Conservation (phyloP, 1,139 yeast genomes). For the Protomyces macrosporus region DNA sequence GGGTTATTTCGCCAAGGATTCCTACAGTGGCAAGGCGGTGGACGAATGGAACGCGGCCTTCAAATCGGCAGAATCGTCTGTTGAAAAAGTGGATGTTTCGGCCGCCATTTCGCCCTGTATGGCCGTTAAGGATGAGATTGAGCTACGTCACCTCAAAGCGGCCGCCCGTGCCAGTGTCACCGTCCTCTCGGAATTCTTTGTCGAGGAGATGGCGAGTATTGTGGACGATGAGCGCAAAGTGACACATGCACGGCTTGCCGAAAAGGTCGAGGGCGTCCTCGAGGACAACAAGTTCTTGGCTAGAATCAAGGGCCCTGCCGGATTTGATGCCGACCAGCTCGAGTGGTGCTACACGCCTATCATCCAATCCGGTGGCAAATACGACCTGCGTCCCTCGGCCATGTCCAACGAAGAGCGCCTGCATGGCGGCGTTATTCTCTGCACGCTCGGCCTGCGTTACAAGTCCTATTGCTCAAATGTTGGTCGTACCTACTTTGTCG, state of each 20-base stretch:
- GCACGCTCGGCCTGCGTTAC: slow-evolving; percentile 82
- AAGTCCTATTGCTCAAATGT: slow-evolving; percentile 84
- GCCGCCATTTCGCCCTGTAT: slow-evolving; percentile 53
- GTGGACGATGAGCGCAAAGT: slow-evolving; percentile 82
- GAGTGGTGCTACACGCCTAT: slow-evolving; percentile 97
- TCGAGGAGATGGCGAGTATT: slow-evolving; percentile 80
- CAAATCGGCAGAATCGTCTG: slow-evolving; percentile 39
- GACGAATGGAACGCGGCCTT: slow-evolving; percentile 54
- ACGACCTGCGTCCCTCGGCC: slow-evolving; percentile 81
- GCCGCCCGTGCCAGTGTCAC: slow-evolving; percentile 78
- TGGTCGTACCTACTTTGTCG: slow-evolving; percentile 83
- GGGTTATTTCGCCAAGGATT: slow-evolving; percentile 67
- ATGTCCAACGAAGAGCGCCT: slow-evolving; percentile 62
- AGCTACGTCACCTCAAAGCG: slow-evolving; percentile 50
- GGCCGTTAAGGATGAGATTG: slow-evolving; percentile 77
- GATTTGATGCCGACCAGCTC: slow-evolving; percentile 61
- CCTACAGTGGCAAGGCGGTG: slow-evolving; percentile 73
- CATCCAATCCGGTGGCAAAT: slow-evolving; percentile 81
- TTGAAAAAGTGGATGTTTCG: slow-evolving; percentile 54
- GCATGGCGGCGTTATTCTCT: slow-evolving; percentile 71
- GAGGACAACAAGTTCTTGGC: slow-evolving; percentile 68
- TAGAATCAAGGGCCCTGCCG: slow-evolving; percentile 10
- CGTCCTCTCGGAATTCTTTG: slow-evolving; percentile 68
- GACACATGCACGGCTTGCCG: slow-evolving; percentile 67
- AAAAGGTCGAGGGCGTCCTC: slow-evolving; percentile 71